Evolutionary conservation across 805 yeast genomes (phyloP), one percentile per base, ranked within the genome.

Genomic region (Spathaspora girioi): DNA sequence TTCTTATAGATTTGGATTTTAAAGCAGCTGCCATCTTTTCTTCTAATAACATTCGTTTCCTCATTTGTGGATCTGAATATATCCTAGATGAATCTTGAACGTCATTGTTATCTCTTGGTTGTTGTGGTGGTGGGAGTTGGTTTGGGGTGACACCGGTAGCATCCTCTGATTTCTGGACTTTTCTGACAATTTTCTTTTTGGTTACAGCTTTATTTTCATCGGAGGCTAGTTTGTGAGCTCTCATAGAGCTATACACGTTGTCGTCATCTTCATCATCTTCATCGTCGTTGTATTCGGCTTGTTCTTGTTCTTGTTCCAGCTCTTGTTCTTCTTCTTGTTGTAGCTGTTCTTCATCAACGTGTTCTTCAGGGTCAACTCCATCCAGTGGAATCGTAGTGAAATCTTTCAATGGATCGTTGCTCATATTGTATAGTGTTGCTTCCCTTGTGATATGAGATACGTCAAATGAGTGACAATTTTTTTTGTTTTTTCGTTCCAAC

Each of bases 21-120:
- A 93, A 69, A 1, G 96, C 86, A 42, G 83, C 82, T 56, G 87
- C 94, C 72, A 94, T 80, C 59, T 78, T 82, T 53, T 83, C 93
- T 68, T 94, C 98, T 56, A 94, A 77, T 56, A 81, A 83, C 56
- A 90, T 80, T 63, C 96, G 83, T 63, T 79, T 83, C 51, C 85
- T 59, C 12, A 63, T 48, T 15, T 60, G 62, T 15, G 77, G 75
- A 55, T 72, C 58, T 44, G 54, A 48, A 27, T 49, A 53, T 29
- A 45, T 52, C n/a, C 41, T 51, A 20, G 48, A 45, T 12, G 48
- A 45, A 15, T 35, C 23, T 9, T 38, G 50, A 38, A 12, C 7
- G n/a, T 31, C 38, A 15, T 11, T 18, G n/a, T n/a, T n/a, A n/a
- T n/a, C n/a, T 44, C 26, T 17, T 20, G 43, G 32, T 38, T 15